Percentiles rank a stretch among this genome's conserved stretches.
phyloP scores from a whole-genome alignment of 805 yeast species.

The Candida nanaspora region DNA sequence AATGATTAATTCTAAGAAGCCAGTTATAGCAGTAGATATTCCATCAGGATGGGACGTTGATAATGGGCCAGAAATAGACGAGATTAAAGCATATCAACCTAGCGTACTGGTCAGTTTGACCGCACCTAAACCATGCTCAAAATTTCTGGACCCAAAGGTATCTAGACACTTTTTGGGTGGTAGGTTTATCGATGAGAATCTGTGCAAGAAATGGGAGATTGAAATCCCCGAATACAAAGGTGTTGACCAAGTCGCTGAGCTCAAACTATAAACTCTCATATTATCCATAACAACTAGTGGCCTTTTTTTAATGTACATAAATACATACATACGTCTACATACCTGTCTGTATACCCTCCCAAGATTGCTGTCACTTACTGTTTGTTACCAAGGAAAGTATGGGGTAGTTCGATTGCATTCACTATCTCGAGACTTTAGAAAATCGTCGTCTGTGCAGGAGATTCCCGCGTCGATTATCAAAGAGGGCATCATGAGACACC shows the following conservation, averaged over 20 bases:
- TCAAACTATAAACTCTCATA: background rate
- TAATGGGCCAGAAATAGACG: constrained; percentile 53
- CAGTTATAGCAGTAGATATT: constrained; percentile 77
- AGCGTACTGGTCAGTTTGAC: constrained; percentile 72
- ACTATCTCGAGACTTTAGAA: no score
- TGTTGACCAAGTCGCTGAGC: constrained; percentile 45
- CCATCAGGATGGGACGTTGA: constrained; percentile 99
- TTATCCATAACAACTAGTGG: no score
- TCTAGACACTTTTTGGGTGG: constrained; percentile 81
- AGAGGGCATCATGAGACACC: no score
- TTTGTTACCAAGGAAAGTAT: no score
- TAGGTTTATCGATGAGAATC: constrained; percentile 58
- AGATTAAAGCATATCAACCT: constrained; percentile 38
- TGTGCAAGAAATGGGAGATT: constrained; percentile 72
- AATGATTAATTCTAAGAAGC: constrained; percentile 35
- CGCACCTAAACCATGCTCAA: constrained; percentile 89
- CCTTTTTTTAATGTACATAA: no score
- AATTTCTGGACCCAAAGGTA: constrained; percentile 25
- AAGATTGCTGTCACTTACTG: no score
- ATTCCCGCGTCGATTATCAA: no score
- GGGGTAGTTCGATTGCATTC: no score
- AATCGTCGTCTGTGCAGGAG: no score
- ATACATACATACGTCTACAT: background rate
- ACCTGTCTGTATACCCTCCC: no score
- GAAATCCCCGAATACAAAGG: constrained; percentile 55